Evolutionary conservation across 179 eudicot genomes (phyloP).

Genomic region (Beta lomatogona): DNA sequence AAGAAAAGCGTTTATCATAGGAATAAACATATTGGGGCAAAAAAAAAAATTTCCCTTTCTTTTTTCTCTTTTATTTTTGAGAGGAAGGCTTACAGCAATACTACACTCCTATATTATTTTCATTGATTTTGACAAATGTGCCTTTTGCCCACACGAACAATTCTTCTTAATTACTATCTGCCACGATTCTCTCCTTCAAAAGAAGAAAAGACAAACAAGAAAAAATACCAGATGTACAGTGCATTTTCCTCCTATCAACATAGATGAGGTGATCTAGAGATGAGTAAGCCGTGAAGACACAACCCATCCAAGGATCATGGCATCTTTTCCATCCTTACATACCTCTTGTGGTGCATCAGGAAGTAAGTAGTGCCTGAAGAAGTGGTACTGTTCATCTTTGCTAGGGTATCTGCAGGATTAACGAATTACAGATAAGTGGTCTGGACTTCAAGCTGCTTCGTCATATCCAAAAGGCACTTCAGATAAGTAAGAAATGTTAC

Average conservation of each 20-base stretch:
- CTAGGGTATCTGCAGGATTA: conserved; percentile 77
- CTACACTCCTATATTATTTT: not conserved
- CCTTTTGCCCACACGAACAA: not conserved
- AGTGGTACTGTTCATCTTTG: conserved; percentile 85
- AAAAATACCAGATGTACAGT: not conserved
- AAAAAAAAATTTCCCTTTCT: too few species aligned
- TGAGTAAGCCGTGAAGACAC: not conserved
- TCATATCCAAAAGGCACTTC: not conserved
- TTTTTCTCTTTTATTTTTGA: not conserved
- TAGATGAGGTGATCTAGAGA: not conserved
- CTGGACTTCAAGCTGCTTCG: not conserved
- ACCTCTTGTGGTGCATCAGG: conserved; percentile 78
- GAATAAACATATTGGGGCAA: too few species aligned
- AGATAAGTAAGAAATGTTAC: conserved; percentile 25
- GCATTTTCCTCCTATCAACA: not conserved
- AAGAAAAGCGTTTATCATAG: too few species aligned
- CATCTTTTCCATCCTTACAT: conserved; percentile 10
- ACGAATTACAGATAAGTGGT: conserved; percentile 21
- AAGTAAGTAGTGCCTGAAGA: conserved; percentile 83
- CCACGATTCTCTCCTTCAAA: not conserved
- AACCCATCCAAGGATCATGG: not conserved
- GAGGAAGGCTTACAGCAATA: not conserved
- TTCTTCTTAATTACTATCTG: not conserved
- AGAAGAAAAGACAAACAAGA: not conserved
- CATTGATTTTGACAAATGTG: not conserved